phyloP scores from a whole-genome alignment of 1,284 basidiomycete genomes.

The Fomitiporia mediterranea region DNA sequence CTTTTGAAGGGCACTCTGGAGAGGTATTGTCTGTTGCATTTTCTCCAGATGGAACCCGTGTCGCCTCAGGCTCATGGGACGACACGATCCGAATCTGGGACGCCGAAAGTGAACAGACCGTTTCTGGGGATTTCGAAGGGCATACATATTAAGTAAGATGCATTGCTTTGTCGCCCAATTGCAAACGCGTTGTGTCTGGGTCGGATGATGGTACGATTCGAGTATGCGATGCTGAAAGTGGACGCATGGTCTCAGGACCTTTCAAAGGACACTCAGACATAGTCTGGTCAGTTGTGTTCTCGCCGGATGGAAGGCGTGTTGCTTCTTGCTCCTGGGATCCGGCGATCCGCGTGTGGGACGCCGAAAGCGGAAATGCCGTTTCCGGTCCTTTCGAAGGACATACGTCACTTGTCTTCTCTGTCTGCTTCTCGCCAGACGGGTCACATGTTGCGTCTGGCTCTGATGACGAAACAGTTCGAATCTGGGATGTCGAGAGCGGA shows the following conservation, averaged over 20 bases:
- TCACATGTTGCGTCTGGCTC: background rate
- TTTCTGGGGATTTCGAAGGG: background rate
- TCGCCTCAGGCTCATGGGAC: background rate
- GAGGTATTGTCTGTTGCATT: background rate
- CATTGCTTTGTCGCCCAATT: conserved; percentile 43
- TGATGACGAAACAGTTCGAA: background rate
- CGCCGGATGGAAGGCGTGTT: conserved; percentile 14
- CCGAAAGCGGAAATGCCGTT: background rate
- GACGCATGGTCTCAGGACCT: conserved; percentile 46
- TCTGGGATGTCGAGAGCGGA: conserved; percentile 1
- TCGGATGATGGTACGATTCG: conserved; percentile 87
- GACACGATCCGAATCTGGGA: background rate
- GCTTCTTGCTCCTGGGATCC: conserved; percentile 11
- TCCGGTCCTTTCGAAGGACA: background rate
- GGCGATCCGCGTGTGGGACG: conserved; percentile 12
- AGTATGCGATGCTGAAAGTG: conserved; percentile 79
- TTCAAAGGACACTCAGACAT: background rate
- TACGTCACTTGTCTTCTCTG: background rate
- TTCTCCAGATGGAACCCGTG: background rate
- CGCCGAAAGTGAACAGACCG: background rate
- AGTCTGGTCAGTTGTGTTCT: conserved; percentile 9
- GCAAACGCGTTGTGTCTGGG: conserved; percentile 80
- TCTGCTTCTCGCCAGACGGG: background rate
- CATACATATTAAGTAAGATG: background rate
- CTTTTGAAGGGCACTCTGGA: background rate